These are phyloP conservation scores for Barbatosphaeria neglecta DNA, from an alignment of 495 filamentous ascomycete species.

Conservation along the genomic window DNA sequence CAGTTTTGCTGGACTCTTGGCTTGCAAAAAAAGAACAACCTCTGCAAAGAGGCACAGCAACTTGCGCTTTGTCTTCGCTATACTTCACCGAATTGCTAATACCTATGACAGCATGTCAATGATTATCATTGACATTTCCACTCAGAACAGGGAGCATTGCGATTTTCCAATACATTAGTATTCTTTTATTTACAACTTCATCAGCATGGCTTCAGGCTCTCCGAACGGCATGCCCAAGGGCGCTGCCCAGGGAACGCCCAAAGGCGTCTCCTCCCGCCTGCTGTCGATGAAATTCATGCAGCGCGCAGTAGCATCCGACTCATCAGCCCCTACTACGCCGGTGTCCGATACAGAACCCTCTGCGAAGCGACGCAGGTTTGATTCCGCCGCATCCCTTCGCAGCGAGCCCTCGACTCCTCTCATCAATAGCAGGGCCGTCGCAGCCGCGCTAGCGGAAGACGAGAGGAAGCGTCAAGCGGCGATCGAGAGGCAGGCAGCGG, in stretches of 20 bases:
- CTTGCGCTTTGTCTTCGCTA: neutral
- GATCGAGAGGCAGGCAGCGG: conserved; percentile 55
- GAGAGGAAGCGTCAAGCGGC: conserved; percentile 64
- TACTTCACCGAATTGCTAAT: neutral
- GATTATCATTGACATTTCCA: too few species aligned
- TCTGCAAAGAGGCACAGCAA: too few species aligned
- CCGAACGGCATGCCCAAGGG: conserved; percentile 1
- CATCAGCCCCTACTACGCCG: conserved; percentile 29
- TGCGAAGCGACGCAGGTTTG: conserved; percentile 44
- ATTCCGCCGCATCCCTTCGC: conserved; percentile 8
- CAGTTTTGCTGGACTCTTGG: too few species aligned
- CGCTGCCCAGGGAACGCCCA: conserved; percentile 27
- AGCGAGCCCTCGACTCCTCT: conserved; percentile 11
- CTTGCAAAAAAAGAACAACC: too few species aligned
- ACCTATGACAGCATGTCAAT: too few species aligned
- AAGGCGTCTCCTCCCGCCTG: conserved; percentile 79
- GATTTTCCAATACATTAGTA: too few species aligned
- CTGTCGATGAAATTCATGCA: conserved; percentile 99
- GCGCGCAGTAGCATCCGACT: conserved; percentile 56
- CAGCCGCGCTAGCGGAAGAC: conserved; percentile 61
- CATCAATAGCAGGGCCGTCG: conserved; percentile 40
- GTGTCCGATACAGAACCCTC: conserved; percentile 19
- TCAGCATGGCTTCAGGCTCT: conserved; percentile 11
- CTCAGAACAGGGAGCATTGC: too few species aligned
- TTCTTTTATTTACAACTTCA: too few species aligned